These are phyloP conservation scores for Calonectria fujianensis DNA, from an alignment of 2,329 filamentous ascomycete species.

Conservation along the genomic window DNA sequence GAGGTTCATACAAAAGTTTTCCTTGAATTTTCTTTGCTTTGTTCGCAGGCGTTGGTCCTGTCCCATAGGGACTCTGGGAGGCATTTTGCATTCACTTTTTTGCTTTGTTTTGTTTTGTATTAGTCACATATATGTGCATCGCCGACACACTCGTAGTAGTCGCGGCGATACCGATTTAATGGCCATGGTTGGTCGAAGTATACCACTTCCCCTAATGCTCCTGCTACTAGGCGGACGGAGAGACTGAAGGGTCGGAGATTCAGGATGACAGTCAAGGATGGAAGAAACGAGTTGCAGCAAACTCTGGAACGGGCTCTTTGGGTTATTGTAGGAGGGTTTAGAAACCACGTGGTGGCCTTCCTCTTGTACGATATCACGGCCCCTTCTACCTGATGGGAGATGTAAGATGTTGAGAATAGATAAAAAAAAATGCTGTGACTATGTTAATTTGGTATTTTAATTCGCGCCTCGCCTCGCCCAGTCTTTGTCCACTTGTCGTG, in stretches of 20 bases:
- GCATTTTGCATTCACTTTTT: constrained; percentile 47
- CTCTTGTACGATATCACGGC: constrained; percentile 43
- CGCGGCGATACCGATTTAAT: constrained; percentile 51
- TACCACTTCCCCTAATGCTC: constrained; percentile 54
- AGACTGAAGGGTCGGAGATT: constrained; percentile 42
- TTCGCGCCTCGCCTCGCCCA: neutral
- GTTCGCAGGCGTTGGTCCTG: constrained; percentile 52
- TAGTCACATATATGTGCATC: constrained; percentile 39
- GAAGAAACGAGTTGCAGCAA: constrained; percentile 41
- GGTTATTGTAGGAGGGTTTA: constrained; percentile 36
- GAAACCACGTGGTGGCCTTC: constrained; percentile 37
- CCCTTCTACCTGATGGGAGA: constrained; percentile 33
- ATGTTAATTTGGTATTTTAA: constrained; percentile 25
- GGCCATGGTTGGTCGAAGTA: constrained; percentile 48
- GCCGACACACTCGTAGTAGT: constrained; percentile 46
- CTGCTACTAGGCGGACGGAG: constrained; percentile 50
- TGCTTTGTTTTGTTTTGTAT: constrained; percentile 41
- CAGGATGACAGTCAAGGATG: constrained; percentile 39
- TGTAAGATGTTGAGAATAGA: constrained; percentile 46
- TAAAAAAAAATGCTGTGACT: constrained; percentile 40
- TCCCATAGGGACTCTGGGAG: constrained; percentile 43
- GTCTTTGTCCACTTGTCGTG: neutral
- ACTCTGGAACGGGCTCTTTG: constrained; percentile 37
- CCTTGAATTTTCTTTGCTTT: constrained; percentile 45
- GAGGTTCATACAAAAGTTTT: constrained; percentile 56